phyloP scores from a whole-genome alignment of 2,329 filamentous ascomycete genomes.

The Metarhizium brunneum region DNA sequence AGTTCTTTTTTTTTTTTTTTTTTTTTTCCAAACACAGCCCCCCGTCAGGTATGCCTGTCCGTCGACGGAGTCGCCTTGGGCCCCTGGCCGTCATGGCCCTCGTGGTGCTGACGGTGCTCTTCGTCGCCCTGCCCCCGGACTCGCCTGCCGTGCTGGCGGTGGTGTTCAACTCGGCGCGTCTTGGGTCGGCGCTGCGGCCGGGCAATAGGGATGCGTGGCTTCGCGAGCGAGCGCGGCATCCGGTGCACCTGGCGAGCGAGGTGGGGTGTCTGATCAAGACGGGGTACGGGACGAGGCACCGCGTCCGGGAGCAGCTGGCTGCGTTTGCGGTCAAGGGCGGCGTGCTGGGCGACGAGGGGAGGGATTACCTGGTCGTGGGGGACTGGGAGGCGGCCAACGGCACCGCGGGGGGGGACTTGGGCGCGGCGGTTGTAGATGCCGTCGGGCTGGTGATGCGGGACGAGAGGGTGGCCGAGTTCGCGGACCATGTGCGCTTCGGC shows the following conservation, averaged over 20 bases:
- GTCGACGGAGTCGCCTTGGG: slow-evolving; percentile 19
- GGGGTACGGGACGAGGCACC: slow-evolving; percentile 42
- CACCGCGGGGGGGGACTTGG: slow-evolving; percentile 18
- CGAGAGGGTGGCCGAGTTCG: slow-evolving; percentile 15
- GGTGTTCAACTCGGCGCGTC: slow-evolving; percentile 23
- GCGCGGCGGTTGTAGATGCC: slow-evolving; percentile 30
- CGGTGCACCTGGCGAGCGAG: slow-evolving; percentile 35
- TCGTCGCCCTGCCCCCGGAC: slow-evolving; percentile 22
- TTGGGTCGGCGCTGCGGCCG: slow-evolving; percentile 20
- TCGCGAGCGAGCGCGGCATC: slow-evolving; percentile 26
- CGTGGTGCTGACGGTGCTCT: slow-evolving; percentile 16
- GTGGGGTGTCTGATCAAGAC: slow-evolving; percentile 46
- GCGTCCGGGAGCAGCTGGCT: slow-evolving; percentile 36
- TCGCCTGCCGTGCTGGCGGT: slow-evolving; percentile 23
- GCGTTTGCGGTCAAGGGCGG: slow-evolving; percentile 27
- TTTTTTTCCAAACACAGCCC: neutral
- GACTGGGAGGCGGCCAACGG: slow-evolving; percentile 35
- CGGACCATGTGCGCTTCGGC: slow-evolving; percentile 24
- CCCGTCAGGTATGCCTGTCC: slow-evolving; percentile 11
- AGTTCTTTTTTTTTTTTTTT: neutral
- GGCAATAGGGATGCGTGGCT: slow-evolving; percentile 32
- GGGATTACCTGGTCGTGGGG: slow-evolving; percentile 38
- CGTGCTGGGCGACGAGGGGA: slow-evolving; percentile 26
- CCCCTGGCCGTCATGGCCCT: slow-evolving; percentile 13
- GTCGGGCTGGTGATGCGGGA: slow-evolving; percentile 27